Evolutionary conservation across 345 rosid species (phyloP).

Genomic region (Populus deltoides): DNA sequence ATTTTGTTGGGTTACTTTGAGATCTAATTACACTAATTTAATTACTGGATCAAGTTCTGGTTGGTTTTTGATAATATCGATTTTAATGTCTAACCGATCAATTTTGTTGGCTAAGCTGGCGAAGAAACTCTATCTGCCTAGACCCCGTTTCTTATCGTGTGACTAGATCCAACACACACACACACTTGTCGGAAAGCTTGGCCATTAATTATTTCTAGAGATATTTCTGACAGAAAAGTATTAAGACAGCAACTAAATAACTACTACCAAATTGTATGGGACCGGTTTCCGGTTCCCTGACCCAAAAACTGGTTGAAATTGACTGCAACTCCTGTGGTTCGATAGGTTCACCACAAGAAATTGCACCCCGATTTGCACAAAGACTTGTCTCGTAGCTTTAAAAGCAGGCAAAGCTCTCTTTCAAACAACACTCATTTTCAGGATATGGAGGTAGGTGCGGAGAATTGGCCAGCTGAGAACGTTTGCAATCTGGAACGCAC

Average conservation of each 20-base stretch:
- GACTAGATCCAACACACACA: too few relatives aligned
- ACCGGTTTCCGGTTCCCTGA: not conserved
- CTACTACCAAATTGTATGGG: not conserved
- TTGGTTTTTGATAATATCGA: too few relatives aligned
- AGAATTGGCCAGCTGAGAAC: not conserved
- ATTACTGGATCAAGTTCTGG: too few relatives aligned
- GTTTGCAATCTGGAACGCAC: not conserved
- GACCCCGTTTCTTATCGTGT: too few relatives aligned
- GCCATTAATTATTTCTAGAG: not conserved
- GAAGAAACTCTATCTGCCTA: too few relatives aligned
- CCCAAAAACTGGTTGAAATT: not conserved
- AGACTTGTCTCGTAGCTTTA: not conserved
- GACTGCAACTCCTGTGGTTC: conserved; percentile 12
- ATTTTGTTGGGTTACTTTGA: too few relatives aligned
- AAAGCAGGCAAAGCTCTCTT: not conserved
- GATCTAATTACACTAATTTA: too few relatives aligned
- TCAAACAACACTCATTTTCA: not conserved
- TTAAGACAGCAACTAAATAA: not conserved
- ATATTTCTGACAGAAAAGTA: not conserved
- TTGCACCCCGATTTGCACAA: not conserved
- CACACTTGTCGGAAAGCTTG: too few relatives aligned
- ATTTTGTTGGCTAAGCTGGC: too few relatives aligned
- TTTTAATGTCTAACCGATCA: too few relatives aligned
- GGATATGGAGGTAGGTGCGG: not conserved
- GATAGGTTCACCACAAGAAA: too few relatives aligned